Evolutionary conservation across 257 asterid genomes (phyloP).

Genomic region (Dorcoceras hygrometricum): DNA sequence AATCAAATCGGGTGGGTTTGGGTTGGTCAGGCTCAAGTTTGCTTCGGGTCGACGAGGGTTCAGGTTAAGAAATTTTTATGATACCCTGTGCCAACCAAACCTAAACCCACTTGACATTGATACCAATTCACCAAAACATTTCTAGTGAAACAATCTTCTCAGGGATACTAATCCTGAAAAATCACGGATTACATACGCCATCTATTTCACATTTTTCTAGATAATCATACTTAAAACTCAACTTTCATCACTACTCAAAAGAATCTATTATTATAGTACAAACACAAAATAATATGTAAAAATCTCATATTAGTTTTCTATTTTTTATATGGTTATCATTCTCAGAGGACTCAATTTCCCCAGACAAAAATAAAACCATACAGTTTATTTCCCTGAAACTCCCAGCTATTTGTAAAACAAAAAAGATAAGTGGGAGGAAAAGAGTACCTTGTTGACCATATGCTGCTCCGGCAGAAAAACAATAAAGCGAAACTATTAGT

Average conservation of each 20-base stretch:
- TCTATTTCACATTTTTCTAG: background rate
- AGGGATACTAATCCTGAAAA: no score
- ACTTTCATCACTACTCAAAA: background rate
- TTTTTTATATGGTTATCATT: background rate
- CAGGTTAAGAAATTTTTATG: no score
- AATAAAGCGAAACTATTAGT: conserved; percentile 30
- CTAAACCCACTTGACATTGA: no score
- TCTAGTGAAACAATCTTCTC: no score
- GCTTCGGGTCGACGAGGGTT: no score
- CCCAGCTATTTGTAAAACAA: background rate
- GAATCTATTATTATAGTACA: background rate
- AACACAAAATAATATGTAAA: background rate
- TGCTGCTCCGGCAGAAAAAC: conserved; percentile 47
- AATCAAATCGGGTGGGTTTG: no score
- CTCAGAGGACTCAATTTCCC: background rate
- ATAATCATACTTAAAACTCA: background rate
- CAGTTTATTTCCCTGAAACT: background rate
- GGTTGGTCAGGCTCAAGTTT: no score
- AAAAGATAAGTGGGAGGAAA: conserved; percentile 13
- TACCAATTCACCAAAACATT: background rate
- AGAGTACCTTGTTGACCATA: conserved; percentile 80
- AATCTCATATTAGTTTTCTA: background rate
- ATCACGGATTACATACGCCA: background rate
- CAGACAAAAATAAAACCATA: background rate
- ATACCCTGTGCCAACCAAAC: no score